A percentile compares a stretch with the other conserved stretches of the same genome.
phyloP scores from a whole-genome alignment of 2,329 filamentous ascomycete genomes.

The Blastomyces silverae region DNA sequence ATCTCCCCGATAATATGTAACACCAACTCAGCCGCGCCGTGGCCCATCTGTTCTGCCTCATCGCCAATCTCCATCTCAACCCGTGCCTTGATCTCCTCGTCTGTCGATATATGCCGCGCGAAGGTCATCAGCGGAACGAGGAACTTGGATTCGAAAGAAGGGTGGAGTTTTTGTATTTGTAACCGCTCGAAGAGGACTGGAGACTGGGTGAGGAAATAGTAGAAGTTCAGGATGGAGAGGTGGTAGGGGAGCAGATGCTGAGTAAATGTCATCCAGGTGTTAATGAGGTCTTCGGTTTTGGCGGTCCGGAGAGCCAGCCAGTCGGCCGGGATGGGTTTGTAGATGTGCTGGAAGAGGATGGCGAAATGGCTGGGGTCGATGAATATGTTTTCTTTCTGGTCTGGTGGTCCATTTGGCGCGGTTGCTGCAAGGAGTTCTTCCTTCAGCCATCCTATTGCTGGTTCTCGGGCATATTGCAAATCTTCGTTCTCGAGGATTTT shows the following conservation, averaged over 20 bases:
- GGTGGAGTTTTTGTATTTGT: conserved; percentile 37
- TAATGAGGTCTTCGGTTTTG: conserved; percentile 22
- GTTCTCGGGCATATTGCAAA: conserved; percentile 50
- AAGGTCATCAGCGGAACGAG: conserved; percentile 29
- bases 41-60: conserved; percentile 15
- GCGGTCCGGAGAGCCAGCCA: conserved; percentile 23
- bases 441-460: conserved; percentile 56
- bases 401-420: background rate
- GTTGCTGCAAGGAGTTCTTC: conserved; percentile 50
- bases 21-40: conserved; percentile 17
- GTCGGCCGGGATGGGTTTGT: conserved; percentile 37
- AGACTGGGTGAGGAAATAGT: conserved; percentile 51
- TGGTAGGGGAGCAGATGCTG: conserved; percentile 44
- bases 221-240: conserved; percentile 52
- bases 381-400: conserved; percentile 27
- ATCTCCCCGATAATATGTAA: conserved; percentile 19
- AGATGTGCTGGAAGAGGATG: conserved; percentile 47
- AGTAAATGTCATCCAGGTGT: conserved; percentile 44
- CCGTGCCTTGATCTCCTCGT: conserved; percentile 14
- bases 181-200: conserved; percentile 43
- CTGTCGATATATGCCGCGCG: conserved; percentile 13
- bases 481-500: conserved; percentile 50
- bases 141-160: conserved; percentile 31
- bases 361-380: conserved; percentile 34
- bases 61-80: conserved; percentile 19